Evolutionary conservation across 495 filamentous ascomycete species (phyloP), one percentile per base, ranked within the genome.

Genomic region (Penicillium psychrofluorescens): DNA sequence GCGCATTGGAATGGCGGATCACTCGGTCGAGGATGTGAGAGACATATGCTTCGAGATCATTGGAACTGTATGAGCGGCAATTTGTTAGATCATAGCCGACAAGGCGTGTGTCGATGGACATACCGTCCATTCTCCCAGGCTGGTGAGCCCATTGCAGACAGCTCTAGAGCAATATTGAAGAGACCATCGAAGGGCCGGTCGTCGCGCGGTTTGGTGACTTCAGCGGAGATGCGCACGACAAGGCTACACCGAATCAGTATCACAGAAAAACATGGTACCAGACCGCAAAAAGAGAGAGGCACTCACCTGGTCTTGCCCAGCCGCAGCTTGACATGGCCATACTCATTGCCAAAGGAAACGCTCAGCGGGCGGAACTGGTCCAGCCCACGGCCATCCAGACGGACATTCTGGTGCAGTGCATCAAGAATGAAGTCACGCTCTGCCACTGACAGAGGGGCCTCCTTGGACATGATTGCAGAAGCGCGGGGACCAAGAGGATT

Each of bases 151-250:
- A 98, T 90, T n/a, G 89, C 86, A 38, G 80, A 84, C 49, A 98
- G 77, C 62, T 98, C 92, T 45, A 90, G 83, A 28, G 80, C 77
- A 59, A 98, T 96, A 41, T 78, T 86, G 67, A 97, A 96, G 58
- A 92, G 76, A 56, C 92, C 92, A 58, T 96, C 91, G 55, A 95
- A 95, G 38, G 89, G 90, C 27, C 92, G 83, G 61, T 96, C 91
- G 36, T 84, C 68, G 58, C 80, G 88, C 33, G 92, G 92, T 41
- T 83, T 76, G 11, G 84, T 81, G 35, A 97, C 83, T 68, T 91
- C 85, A 43, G 86, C 81, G n/a, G 89, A 91, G 44, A 95, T 86
- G 46, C 85, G 83, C 28, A 83, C 85, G 44, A 94, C 69, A 43
- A 96, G 74, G 58, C 92, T 96, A 56, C 27, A 45, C 12, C 15